A percentile compares a stretch with the other conserved stretches of the same genome.
These are phyloP conservation scores for Boletus mariae DNA, from an alignment of 1,284 basidiomycete species.

Conservation along the genomic window DNA sequence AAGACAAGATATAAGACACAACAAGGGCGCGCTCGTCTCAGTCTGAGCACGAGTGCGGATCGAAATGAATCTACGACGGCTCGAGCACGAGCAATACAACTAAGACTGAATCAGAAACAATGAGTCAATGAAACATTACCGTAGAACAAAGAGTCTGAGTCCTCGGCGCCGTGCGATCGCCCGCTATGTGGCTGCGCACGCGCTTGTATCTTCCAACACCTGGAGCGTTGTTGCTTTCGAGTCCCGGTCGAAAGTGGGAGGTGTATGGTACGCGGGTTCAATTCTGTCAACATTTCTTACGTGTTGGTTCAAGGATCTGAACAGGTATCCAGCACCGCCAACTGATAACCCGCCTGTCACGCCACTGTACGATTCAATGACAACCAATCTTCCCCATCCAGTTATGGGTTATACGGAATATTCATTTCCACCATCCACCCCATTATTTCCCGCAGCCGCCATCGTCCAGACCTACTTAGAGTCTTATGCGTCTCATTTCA, in stretches of 20 bases:
- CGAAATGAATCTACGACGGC: no score
- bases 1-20: no score
- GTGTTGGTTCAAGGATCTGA: conserved; percentile 3
- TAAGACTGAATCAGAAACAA: no score
- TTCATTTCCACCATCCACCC: conserved; percentile 64
- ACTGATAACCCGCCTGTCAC: conserved; percentile 54
- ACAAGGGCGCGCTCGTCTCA: no score
- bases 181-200: no score
- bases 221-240: conserved; percentile 56
- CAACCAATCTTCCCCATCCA: conserved; percentile 73
- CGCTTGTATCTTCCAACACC: no score
- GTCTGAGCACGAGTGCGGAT: no score
- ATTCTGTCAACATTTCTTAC: background rate
- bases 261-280: conserved; percentile 55
- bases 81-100: no score
- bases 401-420: conserved; percentile 65
- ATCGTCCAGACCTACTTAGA: conserved; percentile 60
- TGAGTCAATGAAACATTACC: no score
- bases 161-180: no score
- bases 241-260: conserved; percentile 60
- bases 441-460: conserved; percentile 58
- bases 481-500: conserved; percentile 55
- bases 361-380: conserved; percentile 71
- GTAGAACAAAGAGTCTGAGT: no score
- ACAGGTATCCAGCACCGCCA: conserved; percentile 55